Percentiles rank a stretch among this genome's conserved stretches.
Evolutionary conservation across 305 asterid genomes (phyloP).

Genomic region (Solanum hybrid): DNA sequence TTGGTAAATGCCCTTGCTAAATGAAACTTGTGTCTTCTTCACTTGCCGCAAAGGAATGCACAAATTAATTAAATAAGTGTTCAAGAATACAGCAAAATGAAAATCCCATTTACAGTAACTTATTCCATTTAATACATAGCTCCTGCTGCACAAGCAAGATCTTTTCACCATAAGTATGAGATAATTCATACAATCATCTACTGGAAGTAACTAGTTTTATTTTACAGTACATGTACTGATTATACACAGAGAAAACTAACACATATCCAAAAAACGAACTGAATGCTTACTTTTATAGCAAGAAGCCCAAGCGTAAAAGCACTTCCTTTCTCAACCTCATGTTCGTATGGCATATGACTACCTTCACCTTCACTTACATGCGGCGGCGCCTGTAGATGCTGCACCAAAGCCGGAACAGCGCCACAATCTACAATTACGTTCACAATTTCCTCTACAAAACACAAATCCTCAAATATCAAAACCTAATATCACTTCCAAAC

Average conservation of each 20-base stretch:
- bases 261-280: neutral
- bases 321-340: slow-evolving; percentile 96
- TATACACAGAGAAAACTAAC: neutral
- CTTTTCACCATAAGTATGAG: neutral
- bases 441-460: slow-evolving; percentile 80
- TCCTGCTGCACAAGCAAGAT: neutral
- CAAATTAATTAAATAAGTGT: neutral
- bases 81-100: neutral
- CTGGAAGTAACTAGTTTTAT: neutral
- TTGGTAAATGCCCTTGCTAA: neutral
- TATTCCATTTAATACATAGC: neutral
- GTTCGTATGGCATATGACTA: slow-evolving; percentile 48
- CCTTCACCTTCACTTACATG: slow-evolving; percentile 38
- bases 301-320: slow-evolving; percentile 97
- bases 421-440: slow-evolving; percentile 81
- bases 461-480: slow-evolving; percentile 24
- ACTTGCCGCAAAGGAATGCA: neutral
- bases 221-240: neutral
- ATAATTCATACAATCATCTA: neutral
- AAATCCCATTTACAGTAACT: neutral
- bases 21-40: neutral
- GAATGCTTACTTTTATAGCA: slow-evolving; percentile 66
- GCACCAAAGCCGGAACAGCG: slow-evolving; percentile 80
- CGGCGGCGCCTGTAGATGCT: slow-evolving; percentile 63
- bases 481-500: slow-evolving; percentile 1